Base-by-base conservation (phyloP, 2,329 filamentous ascomycete species). In the Elsinoe batatas region DNA sequence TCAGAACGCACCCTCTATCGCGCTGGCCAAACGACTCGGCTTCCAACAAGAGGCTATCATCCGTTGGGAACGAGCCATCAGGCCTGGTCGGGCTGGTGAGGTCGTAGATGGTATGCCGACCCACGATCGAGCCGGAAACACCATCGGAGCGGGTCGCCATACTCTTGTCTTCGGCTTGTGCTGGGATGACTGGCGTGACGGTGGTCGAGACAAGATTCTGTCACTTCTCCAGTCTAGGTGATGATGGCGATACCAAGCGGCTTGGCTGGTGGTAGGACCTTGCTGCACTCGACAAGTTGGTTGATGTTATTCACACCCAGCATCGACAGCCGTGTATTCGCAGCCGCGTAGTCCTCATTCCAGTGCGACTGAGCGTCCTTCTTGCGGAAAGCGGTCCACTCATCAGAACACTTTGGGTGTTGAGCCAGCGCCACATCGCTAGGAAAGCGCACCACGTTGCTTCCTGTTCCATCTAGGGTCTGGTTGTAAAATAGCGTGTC, bases 401-500 rank as follows among this genome's bases (percentile, higher is more conserved):
- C 68, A 12, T 56, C 55, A 32, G 61, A 62, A 6, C 69, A 65
- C 13, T 66, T 60, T 15, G 67, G 64, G 50, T 72, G 67, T 49
- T 67, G 63, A 22, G 64, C 64, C 17, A 72, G 56, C 10, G 58
- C 62, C 38, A 71, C 61, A 56, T 72, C 70, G 20, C 66, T 68
- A 20, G 63, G 60, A 30, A 72, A 70, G 57, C 69, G 67, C 44
- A 72, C 59, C 2, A 72, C 66, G 15, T 66, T 61, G 1, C 62
- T 64, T 6, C 68, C 68, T 3, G 63, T 56, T 0, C 54, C 58
- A 5, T 64, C 62, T 0, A 66, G 11, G 0, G 68, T 70, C 54
- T 72, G 62, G 5, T 63, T 62, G 53, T 72, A 71, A 57, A 69
- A 71, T 0, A 58, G 57, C 2, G 69, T 65, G 46, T 71, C 69